phyloP scores from a whole-genome alignment of 2,329 filamentous ascomycete species.

The Ascochyta viciae-villosae region DNA sequence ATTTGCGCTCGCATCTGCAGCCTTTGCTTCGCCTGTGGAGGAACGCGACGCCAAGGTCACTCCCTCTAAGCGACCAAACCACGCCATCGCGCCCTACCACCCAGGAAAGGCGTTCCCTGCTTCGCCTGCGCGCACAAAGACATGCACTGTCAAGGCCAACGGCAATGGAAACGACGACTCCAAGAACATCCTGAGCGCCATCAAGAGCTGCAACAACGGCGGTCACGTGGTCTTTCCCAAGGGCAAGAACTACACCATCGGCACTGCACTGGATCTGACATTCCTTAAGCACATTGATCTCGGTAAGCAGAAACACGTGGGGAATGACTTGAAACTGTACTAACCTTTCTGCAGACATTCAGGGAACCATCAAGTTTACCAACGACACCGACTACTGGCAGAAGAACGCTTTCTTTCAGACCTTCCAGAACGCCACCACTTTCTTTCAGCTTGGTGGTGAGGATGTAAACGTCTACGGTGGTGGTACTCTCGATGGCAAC shows the following conservation, averaged over 20 bases:
- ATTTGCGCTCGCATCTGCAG: slow-evolving; percentile 34
- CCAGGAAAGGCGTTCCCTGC: slow-evolving; percentile 44
- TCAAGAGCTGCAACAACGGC: slow-evolving; percentile 68
- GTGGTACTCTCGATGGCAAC: slow-evolving; percentile 68
- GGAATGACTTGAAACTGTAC: neutral
- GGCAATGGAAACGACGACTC: slow-evolving; percentile 58
- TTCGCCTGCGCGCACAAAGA: slow-evolving; percentile 46
- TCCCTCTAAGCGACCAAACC: slow-evolving; percentile 41
- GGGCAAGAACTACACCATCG: slow-evolving; percentile 66
- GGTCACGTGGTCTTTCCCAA: slow-evolving; percentile 66
- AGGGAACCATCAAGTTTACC: slow-evolving; percentile 67
- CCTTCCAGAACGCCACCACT: slow-evolving; percentile 70
- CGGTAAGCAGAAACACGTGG: slow-evolving; percentile 43
- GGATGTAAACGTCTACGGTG: slow-evolving; percentile 73
- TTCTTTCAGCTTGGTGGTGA: slow-evolving; percentile 72
- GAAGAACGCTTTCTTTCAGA: slow-evolving; percentile 67
- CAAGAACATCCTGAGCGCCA: slow-evolving; percentile 59
- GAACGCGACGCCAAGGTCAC: slow-evolving; percentile 14
- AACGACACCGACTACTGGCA: slow-evolving; percentile 75
- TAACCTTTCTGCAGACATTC: slow-evolving; percentile 55
- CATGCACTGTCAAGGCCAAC: slow-evolving; percentile 49
- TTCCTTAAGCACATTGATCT: slow-evolving; percentile 70
- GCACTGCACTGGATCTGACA: slow-evolving; percentile 69
- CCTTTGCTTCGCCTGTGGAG: slow-evolving; percentile 27
- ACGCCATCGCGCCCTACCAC: slow-evolving; percentile 45